Evolutionary conservation across 768 basidiomycete genomes (phyloP).

Genomic region (Rhodotorula kratochvilovae): DNA sequence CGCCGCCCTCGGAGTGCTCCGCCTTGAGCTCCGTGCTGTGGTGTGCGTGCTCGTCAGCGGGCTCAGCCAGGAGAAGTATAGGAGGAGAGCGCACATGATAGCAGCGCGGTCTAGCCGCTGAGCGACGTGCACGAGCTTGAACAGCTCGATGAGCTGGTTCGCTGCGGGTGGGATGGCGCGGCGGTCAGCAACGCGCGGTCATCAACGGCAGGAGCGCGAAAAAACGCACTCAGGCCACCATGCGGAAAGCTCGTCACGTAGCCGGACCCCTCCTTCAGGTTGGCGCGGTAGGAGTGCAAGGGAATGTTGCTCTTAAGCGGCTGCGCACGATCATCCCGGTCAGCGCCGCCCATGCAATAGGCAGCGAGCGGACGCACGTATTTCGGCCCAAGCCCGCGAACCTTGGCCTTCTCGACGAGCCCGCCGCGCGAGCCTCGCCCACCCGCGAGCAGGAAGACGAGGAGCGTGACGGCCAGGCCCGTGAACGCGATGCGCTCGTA

Average conservation of each 20-base stretch:
- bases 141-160: constrained; percentile 34
- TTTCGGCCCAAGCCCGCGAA: constrained; percentile 11
- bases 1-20: constrained; percentile 27
- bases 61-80: rapidly evolving
- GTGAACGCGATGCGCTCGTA: constrained; percentile 13
- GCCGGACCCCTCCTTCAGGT: constrained; percentile 17
- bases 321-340: neutral
- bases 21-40: constrained; percentile 34
- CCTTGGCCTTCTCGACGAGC: constrained; percentile 19
- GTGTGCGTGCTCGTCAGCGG: neutral
- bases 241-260: constrained; percentile 37
- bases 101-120: constrained; percentile 30
- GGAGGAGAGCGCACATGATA: constrained; percentile 18
- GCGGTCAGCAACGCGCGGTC: too few relatives aligned
- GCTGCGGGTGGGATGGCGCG: constrained; percentile 1
- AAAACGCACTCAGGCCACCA: constrained; percentile 30
- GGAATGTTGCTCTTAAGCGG: constrained; percentile 30
- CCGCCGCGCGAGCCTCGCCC: neutral
- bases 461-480: neutral
- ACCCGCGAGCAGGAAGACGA: constrained; percentile 4
- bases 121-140: constrained; percentile 35
- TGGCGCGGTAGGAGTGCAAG: constrained; percentile 29
- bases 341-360: too few relatives aligned
- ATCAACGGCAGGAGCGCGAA: neutral
- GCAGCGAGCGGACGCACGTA: neutral